Base-by-base conservation (phyloP, 2,329 filamentous ascomycete species). In the Claviceps sp. region DNA sequence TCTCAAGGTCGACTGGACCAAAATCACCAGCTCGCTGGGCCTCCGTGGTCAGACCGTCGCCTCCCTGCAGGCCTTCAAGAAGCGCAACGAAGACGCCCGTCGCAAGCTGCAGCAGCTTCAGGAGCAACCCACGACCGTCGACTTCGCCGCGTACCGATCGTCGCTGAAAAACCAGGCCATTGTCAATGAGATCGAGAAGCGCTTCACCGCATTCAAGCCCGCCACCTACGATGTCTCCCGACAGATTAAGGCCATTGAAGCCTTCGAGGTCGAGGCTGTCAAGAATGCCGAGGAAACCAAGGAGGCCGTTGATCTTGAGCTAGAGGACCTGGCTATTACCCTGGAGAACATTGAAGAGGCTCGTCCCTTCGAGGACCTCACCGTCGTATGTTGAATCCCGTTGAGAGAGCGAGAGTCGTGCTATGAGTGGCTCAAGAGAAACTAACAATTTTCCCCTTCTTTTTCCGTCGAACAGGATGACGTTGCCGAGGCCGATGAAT, bases 1-100 rank as follows among this genome's bases (percentile, higher is more conserved):
- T 74, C 82, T 94, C 75, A 98, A 97, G 83, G 82, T 98, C 80
- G 93, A 98, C 84, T 98, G 93, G 93, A 82, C 82, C 76, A 93
- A 94, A 77, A 82, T 98, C 68, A 85, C 85, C 74, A 82, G 81
- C 74, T 94, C 91, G 68, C 89, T 98, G 66, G 91, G 91, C 71
- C 89, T 98, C 72, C 88, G 88, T 72, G 93, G 93, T 71, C 87
- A 89, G 77, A 98, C 93, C 62, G 90, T 88, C 62, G 75, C 85
- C 65, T 86, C 91, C 57, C 89, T 98, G 57, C 85, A 91, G 71
- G 81, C 88, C 60, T 98, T 98, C 85, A 98, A 98, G 83, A 93
- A 95, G 84, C 90, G 93, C 76, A 96, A 97, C 80, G 93, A 98
- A 70, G 90, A 96, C 70, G 91, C 89, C 68, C 90, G 91, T 74